Evolutionary conservation across 106 monocot species (phyloP).

Genomic region (Acorus gramineus): DNA sequence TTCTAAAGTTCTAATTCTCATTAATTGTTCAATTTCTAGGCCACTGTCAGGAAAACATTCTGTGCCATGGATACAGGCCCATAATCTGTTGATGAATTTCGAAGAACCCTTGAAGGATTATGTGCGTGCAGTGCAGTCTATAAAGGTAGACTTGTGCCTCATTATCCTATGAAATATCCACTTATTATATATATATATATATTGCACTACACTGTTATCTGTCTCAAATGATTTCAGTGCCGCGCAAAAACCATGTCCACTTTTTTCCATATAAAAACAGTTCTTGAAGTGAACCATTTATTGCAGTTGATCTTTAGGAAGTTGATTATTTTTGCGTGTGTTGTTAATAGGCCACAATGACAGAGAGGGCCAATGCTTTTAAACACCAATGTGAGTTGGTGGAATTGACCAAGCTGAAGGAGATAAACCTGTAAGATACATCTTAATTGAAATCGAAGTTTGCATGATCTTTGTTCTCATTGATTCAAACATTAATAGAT

Average conservation of each 20-base stretch:
- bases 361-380: conserved; percentile 93
- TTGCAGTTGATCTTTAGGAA: no score
- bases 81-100: conserved; percentile 90
- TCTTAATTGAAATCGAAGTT: neutral
- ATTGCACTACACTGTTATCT: no score
- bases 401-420: conserved; percentile 82
- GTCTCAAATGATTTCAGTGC: no score
- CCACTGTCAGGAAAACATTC: neutral
- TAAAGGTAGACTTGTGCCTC: conserved; percentile 50
- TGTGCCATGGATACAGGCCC: conserved; percentile 37
- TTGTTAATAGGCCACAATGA: conserved; percentile 66
- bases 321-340: no score
- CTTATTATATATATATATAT: no score
- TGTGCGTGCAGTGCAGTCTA: conserved; percentile 88
- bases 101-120: conserved; percentile 99
- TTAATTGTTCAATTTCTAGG: neutral
- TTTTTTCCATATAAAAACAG: no score
- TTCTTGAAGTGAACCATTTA: no score
- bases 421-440: conserved; percentile 75
- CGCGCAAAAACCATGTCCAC: no score
- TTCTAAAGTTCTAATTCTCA: conserved; percentile 1
- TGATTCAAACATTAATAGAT: neutral
- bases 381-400: conserved; percentile 81
- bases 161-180: neutral
- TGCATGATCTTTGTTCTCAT: neutral